Conservation (phyloP, 768 basidiomycete species). For the Tremella mesenterica region DNA sequence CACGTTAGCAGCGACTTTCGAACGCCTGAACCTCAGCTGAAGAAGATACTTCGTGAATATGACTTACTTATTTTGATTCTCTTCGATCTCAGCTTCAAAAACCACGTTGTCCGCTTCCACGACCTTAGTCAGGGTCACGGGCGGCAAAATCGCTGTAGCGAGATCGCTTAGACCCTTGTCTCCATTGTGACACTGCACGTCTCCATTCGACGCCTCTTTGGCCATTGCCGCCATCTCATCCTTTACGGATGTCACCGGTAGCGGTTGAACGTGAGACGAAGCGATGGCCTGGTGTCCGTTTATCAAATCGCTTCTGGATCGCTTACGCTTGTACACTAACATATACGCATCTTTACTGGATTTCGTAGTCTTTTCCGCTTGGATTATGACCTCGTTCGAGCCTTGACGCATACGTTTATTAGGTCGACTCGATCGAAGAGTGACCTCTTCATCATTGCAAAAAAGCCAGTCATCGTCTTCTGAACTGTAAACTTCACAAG, state of each 20-base stretch:
- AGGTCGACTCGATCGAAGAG: conserved; percentile 49
- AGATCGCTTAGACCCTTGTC: too few species aligned
- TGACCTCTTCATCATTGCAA: conserved; percentile 84
- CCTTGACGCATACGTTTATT: conserved; percentile 13
- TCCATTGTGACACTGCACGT: neutral
- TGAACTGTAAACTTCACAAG: conserved; percentile 34
- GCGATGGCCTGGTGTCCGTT: too few species aligned
- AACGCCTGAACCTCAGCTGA: conserved; percentile 9
- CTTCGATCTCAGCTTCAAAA: conserved; percentile 12
- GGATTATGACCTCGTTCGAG: neutral
- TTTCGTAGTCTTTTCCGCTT: neutral
- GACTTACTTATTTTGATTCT: conserved; percentile 16
- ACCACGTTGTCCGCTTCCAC: too few species aligned
- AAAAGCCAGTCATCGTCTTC: conserved; percentile 66
- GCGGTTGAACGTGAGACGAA: too few species aligned
- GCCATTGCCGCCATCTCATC: conserved; percentile 5
- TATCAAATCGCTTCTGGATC: neutral
- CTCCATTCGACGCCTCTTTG: conserved; percentile 1
- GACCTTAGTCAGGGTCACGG: too few species aligned
- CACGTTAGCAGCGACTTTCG: conserved; percentile 12
- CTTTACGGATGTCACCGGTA: conserved; percentile 8
- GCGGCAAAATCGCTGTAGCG: too few species aligned
- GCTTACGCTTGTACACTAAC: conserved; percentile 69
- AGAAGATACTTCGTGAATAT: neutral
- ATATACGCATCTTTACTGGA: conserved; percentile 83